phyloP scores from a whole-genome alignment of 345 rosid genomes.

The Boechera stricta region DNA sequence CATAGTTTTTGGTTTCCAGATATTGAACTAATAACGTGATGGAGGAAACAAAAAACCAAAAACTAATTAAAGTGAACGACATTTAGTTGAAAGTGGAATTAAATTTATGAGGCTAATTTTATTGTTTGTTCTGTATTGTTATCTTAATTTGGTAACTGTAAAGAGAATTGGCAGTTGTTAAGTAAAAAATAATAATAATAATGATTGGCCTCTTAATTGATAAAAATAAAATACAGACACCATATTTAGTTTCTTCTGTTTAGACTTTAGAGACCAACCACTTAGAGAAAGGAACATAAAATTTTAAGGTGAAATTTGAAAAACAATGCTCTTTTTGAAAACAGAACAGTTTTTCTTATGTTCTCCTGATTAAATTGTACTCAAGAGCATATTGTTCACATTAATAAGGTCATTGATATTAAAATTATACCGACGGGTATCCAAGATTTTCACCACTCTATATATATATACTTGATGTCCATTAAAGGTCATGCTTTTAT shows the following conservation, averaged over 20 bases:
- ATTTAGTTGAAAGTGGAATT: constrained; percentile 16
- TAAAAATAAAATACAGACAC: not conserved
- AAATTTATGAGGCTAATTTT: not conserved
- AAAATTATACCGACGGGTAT: no score
- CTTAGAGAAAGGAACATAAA: not conserved
- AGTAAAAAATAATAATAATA: constrained; percentile 2
- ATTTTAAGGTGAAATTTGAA: no score
- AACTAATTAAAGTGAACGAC: constrained; percentile 36
- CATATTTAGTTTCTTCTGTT: constrained; percentile 22
- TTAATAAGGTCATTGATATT: no score
- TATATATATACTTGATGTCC: no score
- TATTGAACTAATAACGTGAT: constrained; percentile 35
- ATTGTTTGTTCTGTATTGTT: constrained; percentile 15
- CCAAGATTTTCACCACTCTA: no score
- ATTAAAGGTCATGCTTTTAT: no score
- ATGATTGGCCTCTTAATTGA: constrained; percentile 14
- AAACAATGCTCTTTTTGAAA: no score
- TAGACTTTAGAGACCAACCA: not conserved
- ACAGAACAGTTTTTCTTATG: no score
- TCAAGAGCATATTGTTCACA: no score
- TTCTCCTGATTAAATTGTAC: no score
- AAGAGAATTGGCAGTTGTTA: constrained; percentile 24
- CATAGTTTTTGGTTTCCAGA: constrained; percentile 15
- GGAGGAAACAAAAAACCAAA: not conserved
- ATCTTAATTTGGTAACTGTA: constrained; percentile 39